phyloP scores from a whole-genome alignment of 352 stramenopile species.

The Globisporangium cederbergense region DNA sequence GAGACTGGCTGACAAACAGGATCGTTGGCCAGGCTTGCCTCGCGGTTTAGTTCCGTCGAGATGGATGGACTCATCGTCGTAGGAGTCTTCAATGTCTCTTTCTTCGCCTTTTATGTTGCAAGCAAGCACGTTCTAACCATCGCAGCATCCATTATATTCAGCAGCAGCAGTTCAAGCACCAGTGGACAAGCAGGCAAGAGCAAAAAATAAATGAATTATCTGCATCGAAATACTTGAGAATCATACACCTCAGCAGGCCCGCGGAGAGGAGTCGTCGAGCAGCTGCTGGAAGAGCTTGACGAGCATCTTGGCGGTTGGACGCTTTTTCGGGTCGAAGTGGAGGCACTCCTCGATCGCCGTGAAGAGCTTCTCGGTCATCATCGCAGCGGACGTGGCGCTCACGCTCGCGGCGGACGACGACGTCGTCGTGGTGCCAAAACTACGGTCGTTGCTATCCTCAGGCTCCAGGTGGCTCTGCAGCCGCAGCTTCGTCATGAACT shows the following conservation, averaged over 20 bases:
- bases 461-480: conserved; percentile 31
- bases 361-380: conserved; percentile 44
- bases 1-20: too few relatives aligned
- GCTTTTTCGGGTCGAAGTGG: conserved; percentile 49
- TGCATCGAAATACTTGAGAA: too few relatives aligned
- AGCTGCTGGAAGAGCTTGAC: conserved; percentile 44
- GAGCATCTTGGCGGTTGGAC: conserved; percentile 53
- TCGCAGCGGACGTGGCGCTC: conserved; percentile 27
- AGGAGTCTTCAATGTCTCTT: too few relatives aligned
- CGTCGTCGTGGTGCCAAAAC: conserved; percentile 35
- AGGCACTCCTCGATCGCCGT: conserved; percentile 53
- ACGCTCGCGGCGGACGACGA: conserved; percentile 34
- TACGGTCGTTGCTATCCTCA: conserved; percentile 31
- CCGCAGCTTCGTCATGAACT: conserved; percentile 51
- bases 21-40: too few relatives aligned
- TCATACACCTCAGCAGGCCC: not conserved
- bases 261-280: conserved; percentile 24
- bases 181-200: too few relatives aligned
- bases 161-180: too few relatives aligned
- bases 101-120: too few relatives aligned
- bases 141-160: too few relatives aligned
- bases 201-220: too few relatives aligned
- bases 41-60: too few relatives aligned
- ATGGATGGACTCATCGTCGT: too few relatives aligned
- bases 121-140: too few relatives aligned